These are phyloP conservation scores for Brassica nigra DNA, from an alignment of 345 rosid genomes.

Conservation along the genomic window DNA sequence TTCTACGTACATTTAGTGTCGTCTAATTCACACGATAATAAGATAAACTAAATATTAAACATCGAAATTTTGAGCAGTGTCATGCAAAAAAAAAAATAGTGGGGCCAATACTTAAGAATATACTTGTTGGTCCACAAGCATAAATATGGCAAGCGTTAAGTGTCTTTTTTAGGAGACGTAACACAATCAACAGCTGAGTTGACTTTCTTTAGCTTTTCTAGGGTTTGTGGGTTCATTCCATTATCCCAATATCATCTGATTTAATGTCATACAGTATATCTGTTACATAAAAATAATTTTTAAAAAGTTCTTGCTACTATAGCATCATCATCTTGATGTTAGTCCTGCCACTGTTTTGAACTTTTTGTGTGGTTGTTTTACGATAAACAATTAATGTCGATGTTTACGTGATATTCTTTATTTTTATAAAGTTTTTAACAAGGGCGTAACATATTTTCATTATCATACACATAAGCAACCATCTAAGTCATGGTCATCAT, in stretches of 20 bases:
- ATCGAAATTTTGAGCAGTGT: neutral
- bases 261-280: neutral
- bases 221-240: constrained; percentile 40
- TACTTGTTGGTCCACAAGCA: constrained; percentile 20
- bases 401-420: constrained; percentile 18
- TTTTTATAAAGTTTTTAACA: constrained; percentile 17
- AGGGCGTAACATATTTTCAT: constrained; percentile 21
- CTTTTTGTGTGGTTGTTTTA: neutral
- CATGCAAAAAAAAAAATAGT: constrained; percentile 18
- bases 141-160: constrained; percentile 15
- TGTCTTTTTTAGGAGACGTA: constrained; percentile 32
- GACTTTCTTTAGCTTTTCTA: constrained; percentile 26
- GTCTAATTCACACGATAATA: neutral
- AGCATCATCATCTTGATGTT: constrained; percentile 34
- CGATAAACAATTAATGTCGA: neutral
- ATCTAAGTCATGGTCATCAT: constrained; percentile 39
- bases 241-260: constrained; percentile 32
- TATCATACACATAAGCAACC: constrained; percentile 35
- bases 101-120: neutral
- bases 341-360: constrained; percentile 16
- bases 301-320: constrained; percentile 13
- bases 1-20: neutral
- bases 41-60: neutral
- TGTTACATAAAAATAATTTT: too few relatives aligned
- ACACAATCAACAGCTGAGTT: constrained; percentile 29